Evolutionary conservation across 163 green algal genomes (phyloP), one percentile per base, ranked within the genome.

Genomic region (Scenedesmus sp.): DNA sequence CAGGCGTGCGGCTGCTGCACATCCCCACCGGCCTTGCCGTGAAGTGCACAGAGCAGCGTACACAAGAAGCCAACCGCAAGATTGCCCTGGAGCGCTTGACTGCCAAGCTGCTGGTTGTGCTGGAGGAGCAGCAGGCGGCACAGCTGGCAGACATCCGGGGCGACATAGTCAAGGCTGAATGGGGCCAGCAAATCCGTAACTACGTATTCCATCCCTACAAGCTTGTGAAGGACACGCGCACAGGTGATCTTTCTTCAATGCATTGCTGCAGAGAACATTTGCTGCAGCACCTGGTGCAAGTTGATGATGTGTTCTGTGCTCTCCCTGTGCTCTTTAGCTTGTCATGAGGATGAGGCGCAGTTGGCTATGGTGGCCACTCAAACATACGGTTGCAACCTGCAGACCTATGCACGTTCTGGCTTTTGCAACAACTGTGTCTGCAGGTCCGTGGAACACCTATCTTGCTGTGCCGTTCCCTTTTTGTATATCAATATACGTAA

Each of bases 121-220:
- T 96, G n/a, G 95, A 98, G 93, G 96, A 99, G 94, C 96, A 99
- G 93, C 91, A 96, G 85, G 93, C 94, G 12, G 88, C 86, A 53
- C 93, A 40, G 86, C 92, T 99, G 33, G 95, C 96, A 20, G 94
- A 98, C 87, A 99, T 99, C 44, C 92, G 97, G 22, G 98, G 98
- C 0, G 98, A 99, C 84, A 79, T 97, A 4, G 96, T 99, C 13
- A 98, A 98, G 89, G 97, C 98, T 61, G 97, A 99, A 91, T 99
- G 97, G 97, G 98, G 98, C 5, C 97, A 99, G 93, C 98, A 99
- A 94, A 98, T 99, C 26, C 93, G 98, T 0, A 99, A 99, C 93
- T 99, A 99, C 89, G 98, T 99, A 16, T 94, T 99, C 18, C 97
- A 99, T 91, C 98, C 98, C 0, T 99, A 99, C 95, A 97, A 98